Evolutionary conservation across 805 yeast species (phyloP).

Genomic region (Brettanomyces anomalus): DNA sequence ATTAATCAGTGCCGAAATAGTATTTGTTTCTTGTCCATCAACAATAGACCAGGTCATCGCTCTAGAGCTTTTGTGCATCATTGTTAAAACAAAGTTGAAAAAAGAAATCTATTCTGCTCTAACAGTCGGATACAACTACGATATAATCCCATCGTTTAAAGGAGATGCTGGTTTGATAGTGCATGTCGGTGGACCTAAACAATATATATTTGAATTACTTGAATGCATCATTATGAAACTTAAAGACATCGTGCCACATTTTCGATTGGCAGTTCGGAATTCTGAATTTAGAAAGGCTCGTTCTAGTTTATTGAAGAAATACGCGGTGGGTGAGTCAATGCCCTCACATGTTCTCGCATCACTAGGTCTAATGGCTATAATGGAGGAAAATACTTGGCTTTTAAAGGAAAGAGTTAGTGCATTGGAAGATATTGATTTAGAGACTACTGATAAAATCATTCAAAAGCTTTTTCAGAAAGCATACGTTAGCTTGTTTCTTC

Average conservation of each 20-base stretch:
- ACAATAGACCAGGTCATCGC: constrained; percentile 33
- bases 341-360: constrained; percentile 41
- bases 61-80: constrained; percentile 45
- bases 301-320: constrained; percentile 37
- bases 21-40: constrained; percentile 22
- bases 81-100: constrained; percentile 33
- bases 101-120: constrained; percentile 43
- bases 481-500: constrained; percentile 35
- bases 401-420: constrained; percentile 48
- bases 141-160: constrained; percentile 41
- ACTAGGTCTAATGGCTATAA: constrained; percentile 38
- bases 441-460: constrained; percentile 26
- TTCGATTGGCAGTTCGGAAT: constrained; percentile 13
- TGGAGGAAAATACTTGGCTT: constrained; percentile 51
- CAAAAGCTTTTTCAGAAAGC: constrained; percentile 18
- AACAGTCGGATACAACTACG: constrained; percentile 48
- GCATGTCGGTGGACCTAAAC: constrained; percentile 44
- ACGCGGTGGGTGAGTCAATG: constrained; percentile 32
- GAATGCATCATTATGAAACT: constrained; percentile 26
- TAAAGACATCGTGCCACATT: constrained; percentile 10
- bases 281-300: constrained; percentile 38
- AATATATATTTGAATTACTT: constrained; percentile 30
- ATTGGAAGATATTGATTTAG: constrained; percentile 38
- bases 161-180: constrained; percentile 46
- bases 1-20: constrained; percentile 38